Evolutionary conservation across 306 rosid genomes (phyloP), one percentile per base, ranked within the genome.

Genomic region (Pyrus communis): DNA sequence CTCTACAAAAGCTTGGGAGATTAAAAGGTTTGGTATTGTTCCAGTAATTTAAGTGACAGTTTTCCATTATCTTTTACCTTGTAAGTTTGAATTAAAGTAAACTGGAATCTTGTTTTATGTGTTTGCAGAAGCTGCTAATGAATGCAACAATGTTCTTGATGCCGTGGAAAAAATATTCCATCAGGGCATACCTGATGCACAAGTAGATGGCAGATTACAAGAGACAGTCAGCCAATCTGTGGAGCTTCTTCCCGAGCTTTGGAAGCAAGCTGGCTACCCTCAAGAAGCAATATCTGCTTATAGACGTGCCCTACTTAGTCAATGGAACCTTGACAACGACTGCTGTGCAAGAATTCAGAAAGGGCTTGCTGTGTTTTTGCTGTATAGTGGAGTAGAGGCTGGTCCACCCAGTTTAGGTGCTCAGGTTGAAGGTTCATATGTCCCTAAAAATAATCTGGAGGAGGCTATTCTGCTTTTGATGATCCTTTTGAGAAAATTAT

Each of bases 181-280:
- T 65, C 89, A 77, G 79, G 97, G 97, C 40, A 87, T 89, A 74
- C 86, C 87, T 25, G 93, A 90, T 82, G 87, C 81, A 54, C 97
- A 92, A 89, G 96, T 91, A 82, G 99, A 95, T 63, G 71, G 59
- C 76, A 95, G 84, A 81, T 80, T 95, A 91, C 97, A 89, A 86
- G 99, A 91, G 77, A 89, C 86, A 67, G 89, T 95, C 49, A 88
- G 87, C 81, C 89, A 87, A 72, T 92, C 96, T 76, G 99, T 92
- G 57, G 99, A 93, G 91, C 93, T 95, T 78, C 97, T 92, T 86
- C 99, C 99, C 18, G 98, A 89, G 79, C 97, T 95, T 54, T 92
- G 90, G 91, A 91, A 90, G 80, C 90, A 85, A 79, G 90, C 89
- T 14, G 88, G 93, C 71, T 68, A 80, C 82, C 81, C 74, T 78